Percentiles rank a stretch among this genome's conserved stretches.
These are phyloP conservation scores for Colletotrichum chlorophyti DNA, from an alignment of 2,329 filamentous ascomycete genomes.

Conservation along the genomic window DNA sequence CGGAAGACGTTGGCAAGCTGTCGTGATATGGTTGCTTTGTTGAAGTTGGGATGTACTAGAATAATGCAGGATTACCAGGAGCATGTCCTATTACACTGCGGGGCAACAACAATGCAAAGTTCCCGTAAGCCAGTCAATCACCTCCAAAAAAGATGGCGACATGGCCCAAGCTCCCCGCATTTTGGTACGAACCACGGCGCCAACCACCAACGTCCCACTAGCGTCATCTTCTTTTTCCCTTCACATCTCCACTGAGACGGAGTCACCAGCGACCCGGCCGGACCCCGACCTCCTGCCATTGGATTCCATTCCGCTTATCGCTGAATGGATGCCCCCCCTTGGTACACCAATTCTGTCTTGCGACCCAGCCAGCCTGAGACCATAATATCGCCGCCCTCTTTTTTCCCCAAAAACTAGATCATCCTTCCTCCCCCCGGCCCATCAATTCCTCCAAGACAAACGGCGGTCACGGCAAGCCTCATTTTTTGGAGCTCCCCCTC, in stretches of 20 bases:
- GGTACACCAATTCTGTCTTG: neutral
- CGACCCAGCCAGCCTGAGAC: neutral
- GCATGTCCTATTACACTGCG: neutral
- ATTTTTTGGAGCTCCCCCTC: constrained; percentile 22
- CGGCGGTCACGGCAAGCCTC: constrained; percentile 19
- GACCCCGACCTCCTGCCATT: constrained; percentile 24
- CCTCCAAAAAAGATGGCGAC: constrained; percentile 18
- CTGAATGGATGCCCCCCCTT: constrained; percentile 4
- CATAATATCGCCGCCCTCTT: constrained; percentile 8
- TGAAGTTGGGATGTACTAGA: constrained; percentile 20
- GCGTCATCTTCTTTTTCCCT: neutral
- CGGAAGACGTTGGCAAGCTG: neutral
- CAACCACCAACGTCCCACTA: no score
- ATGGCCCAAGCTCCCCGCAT: constrained; percentile 36
- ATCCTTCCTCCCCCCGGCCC: no score
- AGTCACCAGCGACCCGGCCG: constrained; percentile 22
- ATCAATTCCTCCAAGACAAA: no score
- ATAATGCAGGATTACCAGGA: no score
- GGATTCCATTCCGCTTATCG: constrained; percentile 27
- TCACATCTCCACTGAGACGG: neutral
- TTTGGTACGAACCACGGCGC: no score
- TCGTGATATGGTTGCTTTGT: neutral
- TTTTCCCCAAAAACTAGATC: constrained; percentile 10
- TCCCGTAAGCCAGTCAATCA: constrained; percentile 15
- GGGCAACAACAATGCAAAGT: constrained; percentile 1